Conservation (phyloP, 805 yeast species). For the Torulaspora microellipsoides region DNA sequence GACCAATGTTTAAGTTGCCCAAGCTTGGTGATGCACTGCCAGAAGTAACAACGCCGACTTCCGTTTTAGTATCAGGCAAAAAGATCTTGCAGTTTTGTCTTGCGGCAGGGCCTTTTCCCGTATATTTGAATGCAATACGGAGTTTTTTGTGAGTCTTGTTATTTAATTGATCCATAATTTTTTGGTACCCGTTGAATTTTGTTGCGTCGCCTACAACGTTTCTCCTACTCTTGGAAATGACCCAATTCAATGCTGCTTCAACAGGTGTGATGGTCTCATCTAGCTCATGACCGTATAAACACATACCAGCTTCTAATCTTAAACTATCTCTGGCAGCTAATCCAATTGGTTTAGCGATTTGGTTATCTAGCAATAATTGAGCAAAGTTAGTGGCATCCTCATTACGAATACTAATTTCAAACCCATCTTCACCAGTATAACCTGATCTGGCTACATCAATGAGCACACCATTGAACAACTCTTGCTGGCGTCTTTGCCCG, state of each 20-base stretch:
- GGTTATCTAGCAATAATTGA: conserved; percentile 48
- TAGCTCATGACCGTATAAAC: conserved; percentile 91
- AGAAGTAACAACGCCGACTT: conserved; percentile 49
- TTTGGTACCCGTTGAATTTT: conserved; percentile 71
- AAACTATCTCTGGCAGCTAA: conserved; percentile 97
- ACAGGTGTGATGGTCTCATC: conserved; percentile 77
- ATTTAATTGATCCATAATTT: conserved; percentile 63
- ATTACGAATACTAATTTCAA: conserved; percentile 78
- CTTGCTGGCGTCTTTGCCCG: conserved; percentile 52
- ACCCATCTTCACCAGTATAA: conserved; percentile 98
- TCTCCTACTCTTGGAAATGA: conserved; percentile 78
- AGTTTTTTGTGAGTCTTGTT: conserved; percentile 54
- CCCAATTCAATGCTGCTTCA: conserved; percentile 87
- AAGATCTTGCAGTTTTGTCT: conserved; percentile 71
- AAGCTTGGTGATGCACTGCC: conserved; percentile 65
- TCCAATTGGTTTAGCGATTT: conserved; percentile 77
- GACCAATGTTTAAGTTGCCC: conserved; percentile 78
- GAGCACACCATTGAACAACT: conserved; percentile 36
- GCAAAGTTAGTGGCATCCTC: conserved; percentile 58
- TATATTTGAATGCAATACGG: conserved; percentile 66
- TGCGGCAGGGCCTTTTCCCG: conserved; percentile 85
- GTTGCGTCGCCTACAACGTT: conserved; percentile 29
- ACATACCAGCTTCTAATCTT: conserved; percentile 97
- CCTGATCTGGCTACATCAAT: conserved; percentile 92
- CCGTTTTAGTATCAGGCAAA: conserved; percentile 50